These are phyloP conservation scores for Backusella tarrabulga DNA, from an alignment of 192 early-diverging fungal genomes.

Conservation along the genomic window DNA sequence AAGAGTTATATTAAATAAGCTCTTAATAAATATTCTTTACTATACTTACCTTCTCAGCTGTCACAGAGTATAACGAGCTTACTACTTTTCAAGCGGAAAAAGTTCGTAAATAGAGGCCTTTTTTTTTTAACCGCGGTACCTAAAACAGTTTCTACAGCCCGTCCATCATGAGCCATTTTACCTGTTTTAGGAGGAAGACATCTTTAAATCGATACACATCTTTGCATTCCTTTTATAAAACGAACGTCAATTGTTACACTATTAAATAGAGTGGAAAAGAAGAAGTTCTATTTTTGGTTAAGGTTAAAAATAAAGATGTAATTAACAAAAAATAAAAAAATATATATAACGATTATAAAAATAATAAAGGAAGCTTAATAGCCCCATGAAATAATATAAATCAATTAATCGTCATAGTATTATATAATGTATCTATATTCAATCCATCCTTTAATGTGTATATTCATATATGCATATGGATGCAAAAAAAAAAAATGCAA, in stretches of 20 bases:
- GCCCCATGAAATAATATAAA: neutral
- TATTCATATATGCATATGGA: no score
- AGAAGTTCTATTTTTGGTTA: neutral
- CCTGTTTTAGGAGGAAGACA: neutral
- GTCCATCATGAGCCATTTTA: neutral
- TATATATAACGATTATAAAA: neutral
- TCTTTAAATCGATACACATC: neutral
- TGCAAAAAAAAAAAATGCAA: no score
- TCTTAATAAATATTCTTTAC: no score
- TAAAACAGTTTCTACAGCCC: neutral
- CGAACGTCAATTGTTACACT: neutral
- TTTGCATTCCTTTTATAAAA: neutral
- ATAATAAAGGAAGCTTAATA: neutral
- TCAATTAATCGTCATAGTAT: no score
- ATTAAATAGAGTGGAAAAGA: neutral
- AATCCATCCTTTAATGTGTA: neutral
- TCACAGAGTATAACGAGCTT: no score
- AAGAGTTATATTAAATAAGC: no score
- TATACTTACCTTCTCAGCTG: no score
- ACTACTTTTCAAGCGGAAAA: no score
- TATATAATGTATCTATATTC: neutral
- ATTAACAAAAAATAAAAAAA: neutral
- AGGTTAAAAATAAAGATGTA: neutral
- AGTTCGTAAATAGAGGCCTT: neutral
- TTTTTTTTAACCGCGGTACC: neutral